Base-by-base conservation (phyloP, 148 eudicot genomes). In the Camellia sinensis region DNA sequence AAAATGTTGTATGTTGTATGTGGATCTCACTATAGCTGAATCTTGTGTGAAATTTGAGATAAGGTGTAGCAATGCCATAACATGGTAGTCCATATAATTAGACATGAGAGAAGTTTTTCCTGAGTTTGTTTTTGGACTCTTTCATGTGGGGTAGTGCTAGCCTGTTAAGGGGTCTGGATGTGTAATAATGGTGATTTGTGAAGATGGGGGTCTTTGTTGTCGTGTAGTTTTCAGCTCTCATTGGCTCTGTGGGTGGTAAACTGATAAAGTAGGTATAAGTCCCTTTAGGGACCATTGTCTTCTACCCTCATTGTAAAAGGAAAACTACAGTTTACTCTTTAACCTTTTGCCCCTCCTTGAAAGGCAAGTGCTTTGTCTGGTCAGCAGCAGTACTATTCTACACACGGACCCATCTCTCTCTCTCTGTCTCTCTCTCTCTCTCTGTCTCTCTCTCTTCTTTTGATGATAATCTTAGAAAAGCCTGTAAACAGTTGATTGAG, bases 331-430 rank as follows among this genome's bases (percentile, higher is more conserved):
- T 73, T 71, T 61, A 77, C 65, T 79, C 75, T 84, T 1, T 29
- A 70, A 48, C 82, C 81, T 54, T 82, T 64, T 79, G 54, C 48
- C 57, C 78, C 68, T 76, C 75, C 61, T 68, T 66, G 81, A 46
- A 84, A 75, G 63, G 80, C 44, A 81, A 80, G 89, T 87, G 89
- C 83, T 84, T 87, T 84, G 81, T 70, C 62, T 82, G 81, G 89
- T 89, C 91, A 87, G 87, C 91, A 83, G 73, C 79, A 67, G 70
- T 75, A 80, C 83, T 78, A 56, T 78, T 82, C 52, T 74, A 72
- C 73, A 48, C 48, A 13, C 59, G 15, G 44, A n/a, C 10, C 45
- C 37, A 11, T 21, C 46, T 21, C 37, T 41, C 53, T 69, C 22
- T 40, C 73, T 62, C 54, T 63, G 18, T 76, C 54, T 46, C 72